Conservation (phyloP, 1,139 yeast species). For the Hansenula lynferdii region DNA sequence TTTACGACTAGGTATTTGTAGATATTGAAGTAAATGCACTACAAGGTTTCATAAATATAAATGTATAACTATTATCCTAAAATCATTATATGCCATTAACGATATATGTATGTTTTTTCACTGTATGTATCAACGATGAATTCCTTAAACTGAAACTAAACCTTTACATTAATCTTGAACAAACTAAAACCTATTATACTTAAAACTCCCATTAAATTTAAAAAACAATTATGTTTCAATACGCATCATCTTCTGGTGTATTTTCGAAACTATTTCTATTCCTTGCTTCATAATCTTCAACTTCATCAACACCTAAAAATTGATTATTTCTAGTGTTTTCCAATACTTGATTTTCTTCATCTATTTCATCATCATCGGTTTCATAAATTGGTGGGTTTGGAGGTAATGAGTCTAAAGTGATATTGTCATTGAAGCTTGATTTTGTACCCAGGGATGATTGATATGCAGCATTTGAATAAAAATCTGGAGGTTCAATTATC, state of each 20-base stretch:
- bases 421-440: conserved; percentile 21
- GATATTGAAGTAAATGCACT: too few species aligned
- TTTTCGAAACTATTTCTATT: conserved; percentile 1
- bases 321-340: conserved; percentile 23
- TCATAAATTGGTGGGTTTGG: conserved; percentile 34
- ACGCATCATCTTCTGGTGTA: not conserved
- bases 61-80: too few species aligned
- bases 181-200: too few species aligned
- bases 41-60: too few species aligned
- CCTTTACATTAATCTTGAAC: too few species aligned
- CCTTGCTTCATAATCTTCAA: conserved; percentile 7
- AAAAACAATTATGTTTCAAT: too few species aligned
- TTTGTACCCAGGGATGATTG: conserved; percentile 14
- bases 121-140: too few species aligned
- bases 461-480: conserved; percentile 24
- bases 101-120: too few species aligned
- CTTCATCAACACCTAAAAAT: conserved; percentile 10
- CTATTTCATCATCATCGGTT: conserved; percentile 22
- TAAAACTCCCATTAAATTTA: too few species aligned
- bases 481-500: conserved; percentile 22
- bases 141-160: too few species aligned
- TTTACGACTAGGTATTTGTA: too few species aligned
- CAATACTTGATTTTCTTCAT: conserved; percentile 10
- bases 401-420: conserved; percentile 24
- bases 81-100: too few species aligned